These are phyloP conservation scores for Colletotrichum siamense DNA, from an alignment of 2,329 filamentous ascomycete genomes.

Conservation along the genomic window DNA sequence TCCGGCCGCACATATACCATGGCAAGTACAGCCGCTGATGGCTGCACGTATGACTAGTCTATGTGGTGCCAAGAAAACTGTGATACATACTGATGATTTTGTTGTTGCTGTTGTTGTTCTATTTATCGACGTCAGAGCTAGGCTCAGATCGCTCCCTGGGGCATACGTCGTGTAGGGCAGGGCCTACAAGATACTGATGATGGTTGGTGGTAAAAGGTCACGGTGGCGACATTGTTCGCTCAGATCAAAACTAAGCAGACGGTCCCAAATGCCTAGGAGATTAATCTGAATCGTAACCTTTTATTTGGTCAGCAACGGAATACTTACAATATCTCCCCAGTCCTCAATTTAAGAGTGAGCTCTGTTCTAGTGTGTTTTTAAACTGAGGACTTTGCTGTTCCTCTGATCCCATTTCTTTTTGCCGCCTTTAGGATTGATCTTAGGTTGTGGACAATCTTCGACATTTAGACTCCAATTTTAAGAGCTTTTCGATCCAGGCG, in stretches of 20 bases:
- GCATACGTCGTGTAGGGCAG: too few species aligned
- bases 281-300: not conserved
- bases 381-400: not conserved
- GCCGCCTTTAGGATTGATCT: not conserved
- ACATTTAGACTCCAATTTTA: not conserved
- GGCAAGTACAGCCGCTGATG: not conserved
- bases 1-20: not conserved
- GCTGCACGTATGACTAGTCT: not conserved
- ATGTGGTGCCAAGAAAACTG: not conserved
- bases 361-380: not conserved
- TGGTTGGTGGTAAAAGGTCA: not conserved
- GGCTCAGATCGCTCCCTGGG: too few species aligned
- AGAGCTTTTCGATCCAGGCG: not conserved
- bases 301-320: not conserved
- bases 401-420: not conserved
- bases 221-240: not conserved
- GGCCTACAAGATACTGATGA: not conserved
- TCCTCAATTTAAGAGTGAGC: not conserved
- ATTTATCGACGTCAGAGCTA: too few species aligned
- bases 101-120: too few species aligned
- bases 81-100: not conserved
- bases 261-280: not conserved
- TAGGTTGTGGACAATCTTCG: not conserved
- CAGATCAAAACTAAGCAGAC: not conserved
- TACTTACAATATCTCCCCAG: not conserved